phyloP scores from a whole-genome alignment of 306 rosid species.

The Senna siamea region DNA sequence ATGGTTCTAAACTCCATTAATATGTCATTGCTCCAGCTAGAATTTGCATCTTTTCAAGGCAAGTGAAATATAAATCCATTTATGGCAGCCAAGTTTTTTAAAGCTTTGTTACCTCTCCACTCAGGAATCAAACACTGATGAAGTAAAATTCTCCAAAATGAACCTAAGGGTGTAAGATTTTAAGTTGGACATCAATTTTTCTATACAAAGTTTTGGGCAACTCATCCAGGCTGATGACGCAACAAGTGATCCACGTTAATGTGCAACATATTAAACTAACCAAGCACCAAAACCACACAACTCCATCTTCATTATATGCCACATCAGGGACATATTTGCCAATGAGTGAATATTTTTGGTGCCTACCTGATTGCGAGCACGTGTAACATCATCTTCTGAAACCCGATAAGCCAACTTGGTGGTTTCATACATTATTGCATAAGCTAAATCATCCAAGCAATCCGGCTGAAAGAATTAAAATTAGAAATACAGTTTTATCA shows the following conservation, averaged over 20 bases:
- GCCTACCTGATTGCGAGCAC: slow-evolving; percentile 90
- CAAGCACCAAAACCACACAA: slow-evolving; percentile 9
- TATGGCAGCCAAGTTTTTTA: no score
- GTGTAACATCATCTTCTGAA: slow-evolving; percentile 79
- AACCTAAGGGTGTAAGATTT: neutral
- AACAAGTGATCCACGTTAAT: slow-evolving; percentile 5
- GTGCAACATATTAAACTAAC: neutral
- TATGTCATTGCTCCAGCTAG: neutral
- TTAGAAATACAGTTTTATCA: neutral
- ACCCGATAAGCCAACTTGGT: slow-evolving; percentile 82
- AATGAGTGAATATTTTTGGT: neutral
- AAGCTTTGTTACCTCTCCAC: neutral
- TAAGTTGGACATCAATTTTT: slow-evolving; percentile 4
- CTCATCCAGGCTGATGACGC: neutral
- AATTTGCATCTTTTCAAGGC: no score
- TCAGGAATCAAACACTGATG: slow-evolving; percentile 15
- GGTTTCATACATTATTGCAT: slow-evolving; percentile 80
- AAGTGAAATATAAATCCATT: no score
- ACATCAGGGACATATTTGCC: neutral
- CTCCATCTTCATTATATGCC: neutral
- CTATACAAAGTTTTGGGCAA: neutral
- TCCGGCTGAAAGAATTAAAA: slow-evolving; percentile 60
- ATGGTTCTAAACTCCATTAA: slow-evolving; percentile 9
- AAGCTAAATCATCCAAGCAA: slow-evolving; percentile 78
- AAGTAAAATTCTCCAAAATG: neutral